Base-by-base conservation (phyloP, 2,329 filamentous ascomycete species). In the Coleophoma cylindrospora region DNA sequence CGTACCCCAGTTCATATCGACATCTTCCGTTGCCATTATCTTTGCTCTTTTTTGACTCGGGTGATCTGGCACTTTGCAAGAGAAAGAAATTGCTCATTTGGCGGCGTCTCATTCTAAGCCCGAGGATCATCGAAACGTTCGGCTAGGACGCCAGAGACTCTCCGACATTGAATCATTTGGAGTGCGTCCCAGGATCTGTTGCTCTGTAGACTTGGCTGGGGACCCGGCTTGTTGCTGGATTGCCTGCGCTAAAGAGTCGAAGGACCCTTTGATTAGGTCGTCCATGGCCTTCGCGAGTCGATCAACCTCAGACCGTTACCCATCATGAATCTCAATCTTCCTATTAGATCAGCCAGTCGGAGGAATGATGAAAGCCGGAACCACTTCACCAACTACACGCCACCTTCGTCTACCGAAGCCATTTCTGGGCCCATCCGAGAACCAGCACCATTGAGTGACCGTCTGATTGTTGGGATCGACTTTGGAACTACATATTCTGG, bases 401-500 rank as follows among this genome's bases (percentile, higher is more conserved):
- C 76, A 41, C 72, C 74, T 22, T 77, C 78, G 34, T 79, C 78
- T 17, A 77, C 80, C 1, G 81, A 84, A 63, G 80, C 81, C 43
- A 82, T 84, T 67, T 78, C 81, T 62, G 80, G 79, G 3, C 80
- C 80, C 13, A 72, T 81, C 22, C 68, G 74, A 59, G 79, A 81
- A 58, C 70, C 75, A 50, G 67, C 74, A 32, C 71, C 76, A 11
- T 64, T 75, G 43, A 76, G 70, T 56, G 86, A 89, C 63, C 76
- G 84, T 49, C 69, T 90, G 57, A 87, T 91, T 58, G 86, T 91
- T 34, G 88, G 87, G 8, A 81, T 91, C 8, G 88, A 91, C 65
- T 91, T 91, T 70, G 88, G 88, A 13, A 91, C 88, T n/a, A 91
- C 87, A 2, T 91, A 89, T 64, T 89, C 84, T 40, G 87, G 86